These are phyloP conservation scores for Pichia scutulata DNA, from an alignment of 805 yeast genomes.

Conservation along the genomic window DNA sequence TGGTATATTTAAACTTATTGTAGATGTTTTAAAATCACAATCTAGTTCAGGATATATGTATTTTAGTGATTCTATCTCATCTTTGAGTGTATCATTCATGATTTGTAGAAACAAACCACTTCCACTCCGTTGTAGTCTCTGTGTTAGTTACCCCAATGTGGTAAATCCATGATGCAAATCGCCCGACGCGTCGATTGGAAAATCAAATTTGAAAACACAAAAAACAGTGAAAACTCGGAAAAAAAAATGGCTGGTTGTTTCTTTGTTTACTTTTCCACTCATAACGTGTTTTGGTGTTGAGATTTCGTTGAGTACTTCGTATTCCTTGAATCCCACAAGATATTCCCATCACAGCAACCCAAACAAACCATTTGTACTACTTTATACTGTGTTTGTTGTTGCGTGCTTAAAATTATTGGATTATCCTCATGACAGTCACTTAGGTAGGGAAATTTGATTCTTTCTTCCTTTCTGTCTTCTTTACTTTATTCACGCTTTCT, in stretches of 20 bases:
- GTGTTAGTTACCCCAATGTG: neutral
- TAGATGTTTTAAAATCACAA: slow-evolving; percentile 1
- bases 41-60: slow-evolving; percentile 36
- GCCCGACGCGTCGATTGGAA: neutral
- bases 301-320: neutral
- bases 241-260: neutral
- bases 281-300: neutral
- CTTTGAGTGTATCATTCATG: slow-evolving; percentile 10
- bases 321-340: neutral
- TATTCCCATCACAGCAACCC: neutral
- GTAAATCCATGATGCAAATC: neutral
- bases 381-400: neutral
- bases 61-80: slow-evolving; percentile 35
- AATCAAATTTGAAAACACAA: no score
- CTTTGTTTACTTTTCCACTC: neutral
- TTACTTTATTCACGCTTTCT: neutral
- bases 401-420: no score
- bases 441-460: neutral
- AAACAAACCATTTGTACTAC: neutral
- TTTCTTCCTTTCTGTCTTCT: neutral
- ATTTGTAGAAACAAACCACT: neutral
- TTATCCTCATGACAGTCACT: neutral
- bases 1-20: slow-evolving; percentile 27
- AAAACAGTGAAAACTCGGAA: no score
- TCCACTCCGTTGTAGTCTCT: neutral